A percentile compares a stretch with the other conserved stretches of the same genome.
Evolutionary conservation across 805 yeast genomes (phyloP).

Genomic region (Wickerhamiella shivajii): DNA sequence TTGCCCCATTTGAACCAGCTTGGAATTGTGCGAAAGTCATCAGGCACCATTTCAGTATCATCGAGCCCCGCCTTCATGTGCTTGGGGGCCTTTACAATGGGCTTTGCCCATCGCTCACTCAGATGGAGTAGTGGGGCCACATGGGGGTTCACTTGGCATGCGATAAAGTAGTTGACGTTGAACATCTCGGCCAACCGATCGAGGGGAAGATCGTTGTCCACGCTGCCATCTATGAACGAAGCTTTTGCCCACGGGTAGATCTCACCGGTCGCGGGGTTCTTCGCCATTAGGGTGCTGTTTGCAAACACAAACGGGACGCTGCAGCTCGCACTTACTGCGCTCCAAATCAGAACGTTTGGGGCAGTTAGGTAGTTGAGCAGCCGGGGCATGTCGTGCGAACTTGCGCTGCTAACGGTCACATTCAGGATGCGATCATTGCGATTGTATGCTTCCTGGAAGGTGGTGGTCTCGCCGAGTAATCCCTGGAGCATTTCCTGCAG

Average conservation of each 20-base stretch:
- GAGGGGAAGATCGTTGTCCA: conserved; percentile 85
- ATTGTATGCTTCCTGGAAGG: conserved; percentile 88
- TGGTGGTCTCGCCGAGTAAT: conserved; percentile 75
- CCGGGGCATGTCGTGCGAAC: conserved; percentile 81
- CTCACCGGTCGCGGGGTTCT: conserved; percentile 56
- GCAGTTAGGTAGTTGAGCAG: conserved; percentile 80
- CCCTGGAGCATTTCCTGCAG: conserved; percentile 59
- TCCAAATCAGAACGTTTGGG: conserved; percentile 80
- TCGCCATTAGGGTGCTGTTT: conserved; percentile 72
- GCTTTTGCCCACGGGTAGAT: conserved; percentile 72
- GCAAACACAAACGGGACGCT: conserved; percentile 87
- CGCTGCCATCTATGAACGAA: conserved; percentile 88
- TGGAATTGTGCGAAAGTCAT: conserved; percentile 4
- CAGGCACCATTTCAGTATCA: conserved; percentile 6
- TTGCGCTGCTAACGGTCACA: conserved; percentile 85
- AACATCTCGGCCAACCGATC: conserved; percentile 89
- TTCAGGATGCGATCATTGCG: conserved; percentile 87
- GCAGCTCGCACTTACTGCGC: conserved; percentile 88
- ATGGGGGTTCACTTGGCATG: conserved; percentile 95
- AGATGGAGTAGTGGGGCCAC: conserved; percentile 63
- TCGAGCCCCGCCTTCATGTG: conserved; percentile 5
- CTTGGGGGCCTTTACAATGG: conserved; percentile 32
- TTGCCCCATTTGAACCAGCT: conserved; percentile 26
- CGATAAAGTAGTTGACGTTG: conserved; percentile 92
- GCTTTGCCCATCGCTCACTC: conserved; percentile 27